A percentile compares a stretch with the other conserved stretches of the same genome.
phyloP scores from a whole-genome alignment of 306 rosid genomes.

The Glycine soja region DNA sequence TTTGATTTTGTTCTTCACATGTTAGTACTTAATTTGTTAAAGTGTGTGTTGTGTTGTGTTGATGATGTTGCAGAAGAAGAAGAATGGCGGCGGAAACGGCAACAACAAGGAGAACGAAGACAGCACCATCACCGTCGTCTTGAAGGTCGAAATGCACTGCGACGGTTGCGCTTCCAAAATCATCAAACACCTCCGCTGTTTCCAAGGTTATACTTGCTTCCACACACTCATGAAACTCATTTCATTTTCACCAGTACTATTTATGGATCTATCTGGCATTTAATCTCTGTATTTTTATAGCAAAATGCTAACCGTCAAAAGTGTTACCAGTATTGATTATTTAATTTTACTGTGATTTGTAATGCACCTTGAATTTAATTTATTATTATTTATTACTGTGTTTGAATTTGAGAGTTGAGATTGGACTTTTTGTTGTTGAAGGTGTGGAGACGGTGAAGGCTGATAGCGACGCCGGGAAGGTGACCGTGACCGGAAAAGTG shows the following conservation, averaged over 20 bases:
- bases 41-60: too few relatives aligned
- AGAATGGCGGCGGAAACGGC: constrained; percentile 46
- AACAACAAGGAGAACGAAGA: constrained; percentile 43
- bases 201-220: constrained; percentile 51
- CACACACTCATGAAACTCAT: too few relatives aligned
- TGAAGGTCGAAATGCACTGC: constrained; percentile 78
- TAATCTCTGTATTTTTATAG: too few relatives aligned
- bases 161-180: constrained; percentile 78
- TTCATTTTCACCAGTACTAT: too few relatives aligned
- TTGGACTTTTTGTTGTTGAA: constrained; percentile 25
- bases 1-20: too few relatives aligned
- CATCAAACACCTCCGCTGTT: constrained; percentile 42
- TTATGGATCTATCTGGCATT: too few relatives aligned
- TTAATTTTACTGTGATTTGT: too few relatives aligned
- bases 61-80: constrained; percentile 52
- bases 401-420: background rate
- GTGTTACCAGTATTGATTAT: too few relatives aligned
- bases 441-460: constrained; percentile 75
- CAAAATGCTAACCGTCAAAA: too few relatives aligned
- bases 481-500: constrained; percentile 72
- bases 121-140: constrained; percentile 52
- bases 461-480: constrained; percentile 62
- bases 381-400: background rate
- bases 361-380: too few relatives aligned
- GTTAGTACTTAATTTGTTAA: too few relatives aligned